phyloP scores from a whole-genome alignment of 2,329 filamentous ascomycete species.

The Trichophyton rubrum region DNA sequence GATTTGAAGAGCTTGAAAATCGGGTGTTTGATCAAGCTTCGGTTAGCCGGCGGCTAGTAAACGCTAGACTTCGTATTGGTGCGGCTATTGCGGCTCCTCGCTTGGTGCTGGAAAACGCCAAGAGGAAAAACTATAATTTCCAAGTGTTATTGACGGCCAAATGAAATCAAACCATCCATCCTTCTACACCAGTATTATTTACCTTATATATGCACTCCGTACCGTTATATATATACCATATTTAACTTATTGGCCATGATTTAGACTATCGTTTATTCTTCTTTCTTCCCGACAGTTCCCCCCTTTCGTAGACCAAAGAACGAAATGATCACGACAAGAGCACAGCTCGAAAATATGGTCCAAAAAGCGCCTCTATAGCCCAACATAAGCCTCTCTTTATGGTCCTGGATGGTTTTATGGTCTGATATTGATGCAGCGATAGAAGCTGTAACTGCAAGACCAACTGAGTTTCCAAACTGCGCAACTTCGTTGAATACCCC shows the following conservation, averaged over 20 bases:
- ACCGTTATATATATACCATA: too few species aligned
- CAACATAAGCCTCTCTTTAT: slow-evolving; percentile 6
- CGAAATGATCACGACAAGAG: slow-evolving; percentile 9
- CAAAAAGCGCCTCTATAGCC: slow-evolving; percentile 11
- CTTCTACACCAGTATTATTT: too few species aligned
- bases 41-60: not conserved
- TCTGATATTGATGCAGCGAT: slow-evolving; percentile 22
- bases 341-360: slow-evolving; percentile 12
- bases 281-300: slow-evolving; percentile 8
- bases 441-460: slow-evolving; percentile 40
- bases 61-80: not conserved
- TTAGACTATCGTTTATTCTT: not conserved
- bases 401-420: not conserved
- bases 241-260: too few species aligned
- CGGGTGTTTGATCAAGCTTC: not conserved
- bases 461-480: slow-evolving; percentile 45
- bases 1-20: not conserved
- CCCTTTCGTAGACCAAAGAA: slow-evolving; percentile 12
- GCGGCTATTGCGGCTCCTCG: not conserved
- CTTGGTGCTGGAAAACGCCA: not conserved
- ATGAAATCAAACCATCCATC: too few species aligned
- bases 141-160: too few species aligned
- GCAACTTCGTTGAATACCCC: slow-evolving; percentile 49
- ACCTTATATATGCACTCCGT: too few species aligned
- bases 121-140: too few species aligned